Evolutionary conservation across 2,329 filamentous ascomycete species (phyloP).

Genomic region (Teratosphaeria zuluensis): DNA sequence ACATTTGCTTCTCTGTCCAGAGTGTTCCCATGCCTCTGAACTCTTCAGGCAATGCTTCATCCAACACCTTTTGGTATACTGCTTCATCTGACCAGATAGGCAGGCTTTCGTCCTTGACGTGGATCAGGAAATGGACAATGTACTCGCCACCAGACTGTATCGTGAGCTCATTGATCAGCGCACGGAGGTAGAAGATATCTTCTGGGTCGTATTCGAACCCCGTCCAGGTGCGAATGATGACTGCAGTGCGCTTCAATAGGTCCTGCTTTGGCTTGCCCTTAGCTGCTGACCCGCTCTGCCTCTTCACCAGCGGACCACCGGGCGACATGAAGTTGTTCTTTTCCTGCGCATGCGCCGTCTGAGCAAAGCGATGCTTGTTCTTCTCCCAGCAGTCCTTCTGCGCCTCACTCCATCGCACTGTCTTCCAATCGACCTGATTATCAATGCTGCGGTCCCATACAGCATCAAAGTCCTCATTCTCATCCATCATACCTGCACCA

Average conservation of each 20-base stretch:
- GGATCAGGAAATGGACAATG: slow-evolving; percentile 70
- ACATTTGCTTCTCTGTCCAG: slow-evolving; percentile 45
- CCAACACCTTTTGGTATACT: slow-evolving; percentile 58
- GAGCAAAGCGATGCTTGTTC: slow-evolving; percentile 60
- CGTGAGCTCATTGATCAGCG: slow-evolving; percentile 68
- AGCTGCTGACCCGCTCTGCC: slow-evolving; percentile 4
- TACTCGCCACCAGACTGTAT: slow-evolving; percentile 75
- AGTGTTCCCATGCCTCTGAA: slow-evolving; percentile 44
- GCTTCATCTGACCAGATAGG: slow-evolving; percentile 74
- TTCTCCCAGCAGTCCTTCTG: slow-evolving; percentile 63
- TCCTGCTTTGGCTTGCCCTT: slow-evolving; percentile 10
- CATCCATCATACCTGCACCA: slow-evolving; percentile 75
- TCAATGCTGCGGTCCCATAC: slow-evolving; percentile 57
- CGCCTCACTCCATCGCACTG: slow-evolving; percentile 67
- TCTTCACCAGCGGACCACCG: slow-evolving; percentile 15
- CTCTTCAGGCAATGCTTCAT: slow-evolving; percentile 37
- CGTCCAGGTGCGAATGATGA: slow-evolving; percentile 75
- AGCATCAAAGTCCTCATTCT: slow-evolving; percentile 67
- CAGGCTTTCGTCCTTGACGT: slow-evolving; percentile 69
- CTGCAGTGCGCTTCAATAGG: slow-evolving; percentile 54
- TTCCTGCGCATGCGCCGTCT: not conserved
- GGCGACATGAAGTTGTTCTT: not conserved
- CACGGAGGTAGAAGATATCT: slow-evolving; percentile 71
- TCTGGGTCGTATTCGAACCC: slow-evolving; percentile 71
- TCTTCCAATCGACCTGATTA: slow-evolving; percentile 65